Percentiles rank a stretch among this genome's conserved stretches.
Evolutionary conservation across 495 filamentous ascomycete species (phyloP).

Genomic region (Aspergillus coremiiformis): DNA sequence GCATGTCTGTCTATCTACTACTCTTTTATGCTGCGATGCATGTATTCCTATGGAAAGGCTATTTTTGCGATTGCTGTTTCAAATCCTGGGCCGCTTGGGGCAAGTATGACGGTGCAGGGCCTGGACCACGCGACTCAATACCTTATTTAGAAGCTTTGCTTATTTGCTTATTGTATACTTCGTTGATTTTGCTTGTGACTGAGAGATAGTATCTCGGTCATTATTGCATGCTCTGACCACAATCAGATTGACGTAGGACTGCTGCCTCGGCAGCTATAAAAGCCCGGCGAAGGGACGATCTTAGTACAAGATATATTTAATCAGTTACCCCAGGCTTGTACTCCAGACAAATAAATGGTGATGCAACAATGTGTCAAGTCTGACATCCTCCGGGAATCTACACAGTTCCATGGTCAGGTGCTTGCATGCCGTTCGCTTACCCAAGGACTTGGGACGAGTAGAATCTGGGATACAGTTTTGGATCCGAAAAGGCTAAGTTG

Average conservation of each 20-base stretch:
- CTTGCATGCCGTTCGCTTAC: background rate
- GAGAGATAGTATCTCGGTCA: conserved; percentile 25
- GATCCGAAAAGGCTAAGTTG: background rate
- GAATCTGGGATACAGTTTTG: background rate
- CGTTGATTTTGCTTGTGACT: conserved; percentile 9
- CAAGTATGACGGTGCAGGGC: background rate
- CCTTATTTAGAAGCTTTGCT: background rate
- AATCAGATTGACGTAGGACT: conserved; percentile 32
- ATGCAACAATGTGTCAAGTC: conserved; percentile 35
- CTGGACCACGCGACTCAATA: background rate
- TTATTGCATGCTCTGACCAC: conserved; percentile 25
- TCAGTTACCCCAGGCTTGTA: background rate
- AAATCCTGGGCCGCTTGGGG: background rate
- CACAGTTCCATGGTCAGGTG: background rate
- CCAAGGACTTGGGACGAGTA: conserved; percentile 16
- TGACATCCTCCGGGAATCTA: conserved; percentile 18
- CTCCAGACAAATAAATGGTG: conserved; percentile 7
- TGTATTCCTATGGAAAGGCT: conserved; percentile 6
- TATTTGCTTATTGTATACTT: background rate
- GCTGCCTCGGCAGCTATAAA: conserved; percentile 10
- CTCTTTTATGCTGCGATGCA: conserved; percentile 1
- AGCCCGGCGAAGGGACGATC: background rate
- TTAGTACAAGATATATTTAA: background rate
- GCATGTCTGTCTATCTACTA: background rate
- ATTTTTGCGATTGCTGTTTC: conserved; percentile 4